Percentiles rank a stretch among this genome's conserved stretches.
Evolutionary conservation across 306 rosid genomes (phyloP).

Genomic region (Cucurbita maxima): DNA sequence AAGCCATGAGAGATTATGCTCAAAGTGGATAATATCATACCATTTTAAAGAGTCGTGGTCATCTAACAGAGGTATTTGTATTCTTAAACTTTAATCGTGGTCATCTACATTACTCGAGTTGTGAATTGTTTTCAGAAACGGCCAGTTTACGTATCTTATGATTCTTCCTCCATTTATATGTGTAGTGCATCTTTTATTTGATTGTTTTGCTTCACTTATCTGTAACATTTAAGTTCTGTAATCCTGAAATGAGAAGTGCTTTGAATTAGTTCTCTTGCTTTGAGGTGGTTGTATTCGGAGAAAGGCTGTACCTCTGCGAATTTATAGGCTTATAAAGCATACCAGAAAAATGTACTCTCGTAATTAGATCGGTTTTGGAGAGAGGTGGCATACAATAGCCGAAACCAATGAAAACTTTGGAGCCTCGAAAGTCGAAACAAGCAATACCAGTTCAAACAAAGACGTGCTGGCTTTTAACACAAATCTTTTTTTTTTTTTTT

Average conservation of each 20-base stretch:
- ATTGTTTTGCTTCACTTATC: not conserved
- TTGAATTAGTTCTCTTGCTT: not conserved
- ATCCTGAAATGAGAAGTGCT: not conserved
- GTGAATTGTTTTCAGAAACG: not conserved
- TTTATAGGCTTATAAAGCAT: not conserved
- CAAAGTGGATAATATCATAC: no score
- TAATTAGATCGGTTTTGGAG: not conserved
- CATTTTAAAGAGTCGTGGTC: no score
- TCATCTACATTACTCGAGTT: not conserved
- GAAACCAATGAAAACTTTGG: not conserved
- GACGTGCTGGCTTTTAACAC: not conserved
- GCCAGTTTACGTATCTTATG: not conserved
- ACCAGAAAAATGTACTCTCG: not conserved
- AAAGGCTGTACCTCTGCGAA: not conserved
- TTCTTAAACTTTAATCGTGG: not conserved
- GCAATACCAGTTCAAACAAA: not conserved
- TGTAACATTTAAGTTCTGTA: not conserved
- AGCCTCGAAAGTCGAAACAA: not conserved
- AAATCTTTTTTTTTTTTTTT: not conserved
- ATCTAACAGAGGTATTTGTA: not conserved
- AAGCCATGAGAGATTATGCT: no score
- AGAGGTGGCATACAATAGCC: not conserved
- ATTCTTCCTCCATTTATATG: not conserved
- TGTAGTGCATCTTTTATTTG: not conserved
- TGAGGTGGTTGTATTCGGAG: not conserved